Evolutionary conservation across 352 stramenopile genomes (phyloP).

Genomic region (Globisporangium paroecandrum): DNA sequence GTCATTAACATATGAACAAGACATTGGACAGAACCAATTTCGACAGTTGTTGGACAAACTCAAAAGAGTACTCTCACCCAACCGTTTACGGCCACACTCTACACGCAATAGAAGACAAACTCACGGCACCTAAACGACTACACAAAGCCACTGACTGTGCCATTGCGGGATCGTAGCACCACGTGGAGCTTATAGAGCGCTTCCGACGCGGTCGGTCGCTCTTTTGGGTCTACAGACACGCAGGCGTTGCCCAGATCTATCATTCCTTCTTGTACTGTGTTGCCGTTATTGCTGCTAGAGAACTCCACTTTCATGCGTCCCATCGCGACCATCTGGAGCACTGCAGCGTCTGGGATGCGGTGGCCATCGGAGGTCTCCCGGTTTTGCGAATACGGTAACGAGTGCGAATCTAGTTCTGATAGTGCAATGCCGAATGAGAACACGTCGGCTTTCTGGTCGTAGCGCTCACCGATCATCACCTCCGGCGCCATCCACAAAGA

Average conservation of each 20-base stretch:
- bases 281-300: conserved; percentile 11
- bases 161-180: conserved; percentile 14
- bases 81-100: too few relatives aligned
- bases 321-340: conserved; percentile 36
- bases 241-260: conserved; percentile 28
- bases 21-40: neutral
- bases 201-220: conserved; percentile 33
- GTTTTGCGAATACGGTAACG: conserved; percentile 39
- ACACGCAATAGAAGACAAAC: too few relatives aligned
- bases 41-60: too few relatives aligned
- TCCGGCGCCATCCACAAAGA: conserved; percentile 62
- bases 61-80: too few relatives aligned
- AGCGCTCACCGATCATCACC: conserved; percentile 46
- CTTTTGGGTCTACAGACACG: conserved; percentile 35
- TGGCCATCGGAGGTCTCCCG: conserved; percentile 21
- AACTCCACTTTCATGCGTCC: conserved; percentile 36
- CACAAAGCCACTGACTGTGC: neutral
- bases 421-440: conserved; percentile 49
- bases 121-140: neutral
- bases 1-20: conserved; percentile 1
- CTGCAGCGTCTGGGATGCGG: conserved; percentile 28
- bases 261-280: conserved; percentile 23
- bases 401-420: conserved; percentile 41
- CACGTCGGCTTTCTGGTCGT: conserved; percentile 47
- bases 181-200: conserved; percentile 34